Base-by-base conservation (phyloP, 1,139 yeast genomes). In the Protomyces macrosporus region DNA sequence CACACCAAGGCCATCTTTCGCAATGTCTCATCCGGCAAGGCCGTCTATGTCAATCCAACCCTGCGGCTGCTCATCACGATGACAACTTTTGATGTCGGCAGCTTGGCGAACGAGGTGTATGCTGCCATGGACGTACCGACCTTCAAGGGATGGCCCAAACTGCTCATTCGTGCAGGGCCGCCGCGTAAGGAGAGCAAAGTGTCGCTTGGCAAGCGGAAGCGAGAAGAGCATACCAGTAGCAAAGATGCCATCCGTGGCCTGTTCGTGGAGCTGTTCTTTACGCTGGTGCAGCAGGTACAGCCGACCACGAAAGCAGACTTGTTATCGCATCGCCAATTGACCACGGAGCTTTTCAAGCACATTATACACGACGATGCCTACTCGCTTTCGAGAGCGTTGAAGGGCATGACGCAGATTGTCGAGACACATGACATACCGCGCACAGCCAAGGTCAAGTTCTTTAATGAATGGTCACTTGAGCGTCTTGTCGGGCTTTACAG, bases 391-490 rank as follows among this genome's bases (percentile, higher is more conserved):
- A 69, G 71, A 35, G 77, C 86, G 0, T 66, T 90, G 2, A 72
- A 75, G 0, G 79, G 84, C 40, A 75, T 90, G 63, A 82, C 79
- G 14, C 71, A 53, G 3, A 33, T 77, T 39, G 72, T 90, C 50
- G 73, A 75, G 39, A 97, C 91, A 69, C 72, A 78, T 0, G 78
- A 82, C 14, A 87, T 85, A 71, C 82, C 84, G 68, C 86, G 85
- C 70, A 78, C 86, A 65, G 82, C 90, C 0, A 91, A 90, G 72
- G 82, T 90, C 69, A 84, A 84, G 68, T 81, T 90, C 23, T 82
- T 91, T 70, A 90, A 88, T 70, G 98, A 91, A 71, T 83, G 88
- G 78, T 83, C 87, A 37, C 73, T 90, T 68, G 79, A 81, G 45
- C 84, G 84, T 65, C 70, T 88, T 45, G 9, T 64, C 6, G 37